These are phyloP conservation scores for Saccharomycopsis microspora DNA, from an alignment of 805 yeast species.

Conservation along the genomic window DNA sequence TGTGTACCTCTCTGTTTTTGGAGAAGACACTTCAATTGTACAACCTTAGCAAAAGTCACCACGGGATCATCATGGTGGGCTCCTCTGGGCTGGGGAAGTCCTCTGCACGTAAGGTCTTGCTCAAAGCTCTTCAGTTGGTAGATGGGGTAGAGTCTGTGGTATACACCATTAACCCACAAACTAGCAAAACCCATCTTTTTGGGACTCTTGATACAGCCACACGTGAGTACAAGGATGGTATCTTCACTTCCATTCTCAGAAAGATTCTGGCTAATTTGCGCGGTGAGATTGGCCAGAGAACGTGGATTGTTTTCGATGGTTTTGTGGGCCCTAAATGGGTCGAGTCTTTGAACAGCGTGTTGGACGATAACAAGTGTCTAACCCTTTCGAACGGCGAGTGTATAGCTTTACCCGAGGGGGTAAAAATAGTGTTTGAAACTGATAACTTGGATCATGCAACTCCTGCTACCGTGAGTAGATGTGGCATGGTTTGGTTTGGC, in stretches of 20 bases:
- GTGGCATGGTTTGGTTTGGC: slow-evolving; percentile 81
- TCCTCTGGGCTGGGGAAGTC: slow-evolving; percentile 68
- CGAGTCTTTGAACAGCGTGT: slow-evolving; percentile 78
- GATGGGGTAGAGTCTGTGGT: slow-evolving; percentile 28
- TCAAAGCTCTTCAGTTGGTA: slow-evolving; percentile 29
- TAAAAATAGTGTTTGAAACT: slow-evolving; percentile 68
- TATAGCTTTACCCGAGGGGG: slow-evolving; percentile 48
- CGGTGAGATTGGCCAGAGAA: slow-evolving; percentile 42
- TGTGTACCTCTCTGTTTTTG: slow-evolving; percentile 32
- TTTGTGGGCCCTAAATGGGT: slow-evolving; percentile 93
- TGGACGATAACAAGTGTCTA: slow-evolving; percentile 75
- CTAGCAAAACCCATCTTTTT: slow-evolving; percentile 51
- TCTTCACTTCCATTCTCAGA: slow-evolving; percentile 60
- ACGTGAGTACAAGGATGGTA: slow-evolving; percentile 87
- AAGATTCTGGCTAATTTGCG: slow-evolving; percentile 37
- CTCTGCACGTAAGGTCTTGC: slow-evolving; percentile 35
- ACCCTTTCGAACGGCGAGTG: slow-evolving; percentile 91
- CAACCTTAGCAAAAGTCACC: slow-evolving; percentile 50
- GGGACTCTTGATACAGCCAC: slow-evolving; percentile 69
- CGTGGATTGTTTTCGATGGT: slow-evolving; percentile 86
- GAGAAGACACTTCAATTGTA: slow-evolving; percentile 49
- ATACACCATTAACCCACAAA: slow-evolving; percentile 63
- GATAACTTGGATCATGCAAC: slow-evolving; percentile 58
- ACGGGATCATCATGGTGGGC: slow-evolving; percentile 79
- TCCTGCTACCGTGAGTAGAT: slow-evolving; percentile 85